A percentile compares a stretch with the other conserved stretches of the same genome.
phyloP scores from a whole-genome alignment of 2,329 filamentous ascomycete species.

The Diaporthe sp. region DNA sequence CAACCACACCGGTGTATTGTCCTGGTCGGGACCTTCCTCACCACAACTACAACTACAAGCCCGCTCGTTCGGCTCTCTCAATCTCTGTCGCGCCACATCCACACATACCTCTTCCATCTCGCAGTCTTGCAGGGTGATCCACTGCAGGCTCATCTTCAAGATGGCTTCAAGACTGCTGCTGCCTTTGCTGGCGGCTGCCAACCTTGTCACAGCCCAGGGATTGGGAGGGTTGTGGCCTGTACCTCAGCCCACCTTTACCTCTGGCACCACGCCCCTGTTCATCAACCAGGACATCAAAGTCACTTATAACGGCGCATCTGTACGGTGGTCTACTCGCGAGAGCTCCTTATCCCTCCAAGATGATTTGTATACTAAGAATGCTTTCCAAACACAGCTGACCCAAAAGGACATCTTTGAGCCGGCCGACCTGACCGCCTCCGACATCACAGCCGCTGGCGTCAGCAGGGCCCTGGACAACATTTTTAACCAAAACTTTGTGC shows the following conservation, averaged over 20 bases:
- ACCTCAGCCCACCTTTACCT: constrained; percentile 61
- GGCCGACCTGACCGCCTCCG: constrained; percentile 59
- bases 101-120: neutral
- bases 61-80: neutral
- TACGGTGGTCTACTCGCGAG: constrained; percentile 59
- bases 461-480: constrained; percentile 74
- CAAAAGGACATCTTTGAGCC: constrained; percentile 61
- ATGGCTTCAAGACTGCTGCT: constrained; percentile 48
- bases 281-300: constrained; percentile 65
- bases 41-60: neutral
- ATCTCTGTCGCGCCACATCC: neutral
- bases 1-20: neutral
- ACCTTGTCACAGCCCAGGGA: constrained; percentile 57
- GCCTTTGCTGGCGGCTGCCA: constrained; percentile 55
- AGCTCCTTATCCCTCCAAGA: constrained; percentile 42
- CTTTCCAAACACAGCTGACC: constrained; percentile 58
- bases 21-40: neutral
- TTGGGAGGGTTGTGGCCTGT: constrained; percentile 65
- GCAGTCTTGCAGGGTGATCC: neutral
- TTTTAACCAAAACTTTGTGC: constrained; percentile 77
- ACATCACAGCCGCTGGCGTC: constrained; percentile 69
- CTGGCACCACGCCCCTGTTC: constrained; percentile 66
- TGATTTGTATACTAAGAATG: constrained; percentile 50
- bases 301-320: constrained; percentile 70
- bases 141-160: constrained; percentile 43